Evolutionary conservation across 2,329 filamentous ascomycete species (phyloP).

Genomic region (Malbranchea cinnamomea): DNA sequence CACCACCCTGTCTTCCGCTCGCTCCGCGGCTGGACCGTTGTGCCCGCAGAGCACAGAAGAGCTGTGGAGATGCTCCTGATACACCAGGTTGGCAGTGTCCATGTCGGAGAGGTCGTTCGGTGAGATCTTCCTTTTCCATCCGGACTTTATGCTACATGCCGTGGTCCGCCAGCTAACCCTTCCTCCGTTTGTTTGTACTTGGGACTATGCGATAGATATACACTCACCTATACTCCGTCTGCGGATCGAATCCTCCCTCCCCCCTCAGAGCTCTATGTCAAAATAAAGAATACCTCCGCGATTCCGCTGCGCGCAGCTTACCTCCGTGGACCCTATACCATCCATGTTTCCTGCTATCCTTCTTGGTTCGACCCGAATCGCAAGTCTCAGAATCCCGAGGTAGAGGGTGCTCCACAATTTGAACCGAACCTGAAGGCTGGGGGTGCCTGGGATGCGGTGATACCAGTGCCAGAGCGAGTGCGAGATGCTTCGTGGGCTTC

Average conservation of each 20-base stretch:
- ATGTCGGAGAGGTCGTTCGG: conserved; percentile 85
- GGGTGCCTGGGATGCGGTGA: conserved; percentile 65
- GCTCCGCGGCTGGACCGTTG: conserved; percentile 21
- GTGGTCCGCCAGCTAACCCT: background rate
- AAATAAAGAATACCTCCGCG: conserved; percentile 81
- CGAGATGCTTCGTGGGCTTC: conserved; percentile 45
- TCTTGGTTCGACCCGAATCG: conserved; percentile 68
- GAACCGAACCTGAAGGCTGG: conserved; percentile 95
- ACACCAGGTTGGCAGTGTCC: conserved; percentile 80
- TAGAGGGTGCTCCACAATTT: conserved; percentile 71
- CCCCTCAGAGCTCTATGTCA: conserved; percentile 64
- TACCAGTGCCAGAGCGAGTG: conserved; percentile 58
- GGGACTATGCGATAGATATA: conserved; percentile 38
- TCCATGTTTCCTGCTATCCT: conserved; percentile 77
- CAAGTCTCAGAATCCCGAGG: conserved; percentile 54
- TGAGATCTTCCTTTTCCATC: conserved; percentile 29
- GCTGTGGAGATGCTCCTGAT: conserved; percentile 60
- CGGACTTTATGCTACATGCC: conserved; percentile 1
- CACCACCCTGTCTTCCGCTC: conserved; percentile 17
- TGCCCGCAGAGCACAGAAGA: conserved; percentile 11
- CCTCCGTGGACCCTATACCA: conserved; percentile 85
- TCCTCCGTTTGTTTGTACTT: background rate
- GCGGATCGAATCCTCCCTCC: conserved; percentile 80
- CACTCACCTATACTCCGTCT: conserved; percentile 79
- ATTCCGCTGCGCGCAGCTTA: conserved; percentile 88